These are phyloP conservation scores for Eimeria acervulina DNA, from an alignment of 169 alveolate species.

Conservation along the genomic window DNA sequence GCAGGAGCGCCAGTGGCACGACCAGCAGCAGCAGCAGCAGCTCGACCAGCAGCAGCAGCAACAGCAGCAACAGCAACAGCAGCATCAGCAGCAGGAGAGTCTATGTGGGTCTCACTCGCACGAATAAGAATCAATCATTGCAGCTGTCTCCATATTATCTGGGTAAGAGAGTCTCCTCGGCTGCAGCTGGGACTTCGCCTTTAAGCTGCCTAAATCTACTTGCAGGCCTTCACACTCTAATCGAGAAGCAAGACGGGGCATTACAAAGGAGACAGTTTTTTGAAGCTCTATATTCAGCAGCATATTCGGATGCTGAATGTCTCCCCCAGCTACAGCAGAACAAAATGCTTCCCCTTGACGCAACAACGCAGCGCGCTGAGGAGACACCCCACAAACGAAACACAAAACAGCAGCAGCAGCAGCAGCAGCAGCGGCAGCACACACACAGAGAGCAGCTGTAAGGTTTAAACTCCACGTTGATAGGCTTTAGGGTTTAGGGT, in stretches of 20 bases:
- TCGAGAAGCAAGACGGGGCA: slow-evolving; percentile 69
- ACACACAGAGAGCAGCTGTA: no score
- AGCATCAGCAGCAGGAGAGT: background rate
- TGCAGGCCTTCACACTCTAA: slow-evolving; percentile 71
- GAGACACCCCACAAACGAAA: background rate
- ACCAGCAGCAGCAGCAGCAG: no score
- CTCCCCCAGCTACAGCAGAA: slow-evolving; percentile 77
- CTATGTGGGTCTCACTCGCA: slow-evolving; percentile 62
- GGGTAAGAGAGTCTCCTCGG: slow-evolving; percentile 56
- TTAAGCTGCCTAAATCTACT: slow-evolving; percentile 49
- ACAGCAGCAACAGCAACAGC: background rate
- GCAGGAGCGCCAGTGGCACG: no score
- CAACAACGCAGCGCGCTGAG: slow-evolving; percentile 60
- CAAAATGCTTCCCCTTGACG: slow-evolving; percentile 79
- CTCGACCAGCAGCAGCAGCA: no score
- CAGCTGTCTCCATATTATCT: background rate
- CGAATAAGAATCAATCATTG: slow-evolving; percentile 8
- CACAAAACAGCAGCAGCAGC: background rate
- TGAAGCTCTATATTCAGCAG: slow-evolving; percentile 54
- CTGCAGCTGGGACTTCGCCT: slow-evolving; percentile 12
- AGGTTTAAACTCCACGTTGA: no score
- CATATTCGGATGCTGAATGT: slow-evolving; percentile 68
- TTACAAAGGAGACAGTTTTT: slow-evolving; percentile 61
- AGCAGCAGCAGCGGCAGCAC: background rate
- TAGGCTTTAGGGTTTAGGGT: no score